A percentile compares a stretch with the other conserved stretches of the same genome.
phyloP scores from a whole-genome alignment of 1,139 yeast genomes.

The Yamadazyma buinensis region DNA sequence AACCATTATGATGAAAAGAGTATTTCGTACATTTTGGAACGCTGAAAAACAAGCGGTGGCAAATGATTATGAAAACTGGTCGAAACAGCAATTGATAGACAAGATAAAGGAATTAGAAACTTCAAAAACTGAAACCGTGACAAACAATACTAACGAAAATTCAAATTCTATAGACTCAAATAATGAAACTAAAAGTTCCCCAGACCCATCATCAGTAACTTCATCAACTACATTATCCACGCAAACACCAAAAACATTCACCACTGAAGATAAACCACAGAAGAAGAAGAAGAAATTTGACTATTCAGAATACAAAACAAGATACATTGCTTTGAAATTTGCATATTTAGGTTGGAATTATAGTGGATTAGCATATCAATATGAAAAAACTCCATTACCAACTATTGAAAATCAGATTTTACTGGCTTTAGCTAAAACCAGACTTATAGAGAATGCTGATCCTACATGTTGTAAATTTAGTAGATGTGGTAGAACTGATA shows the following conservation, averaged over 20 bases:
- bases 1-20: slow-evolving; percentile 25
- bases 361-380: slow-evolving; percentile 84
- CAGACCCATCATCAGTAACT: no score
- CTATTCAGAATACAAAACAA: slow-evolving; percentile 58
- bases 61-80: slow-evolving; percentile 47
- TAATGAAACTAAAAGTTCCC: neutral
- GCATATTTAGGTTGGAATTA: slow-evolving; percentile 93
- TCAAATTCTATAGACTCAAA: neutral
- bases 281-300: slow-evolving; percentile 54
- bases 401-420: slow-evolving; percentile 82
- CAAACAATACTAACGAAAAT: neutral
- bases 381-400: slow-evolving; percentile 70
- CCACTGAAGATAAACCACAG: slow-evolving; percentile 7
- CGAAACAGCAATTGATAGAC: slow-evolving; percentile 48
- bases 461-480: slow-evolving; percentile 71
- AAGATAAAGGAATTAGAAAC: slow-evolving; percentile 48
- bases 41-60: slow-evolving; percentile 2
- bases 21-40: slow-evolving; percentile 10
- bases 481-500: slow-evolving; percentile 95
- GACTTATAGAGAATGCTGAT: slow-evolving; percentile 56
- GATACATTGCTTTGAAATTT: slow-evolving; percentile 76
- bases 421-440: slow-evolving; percentile 65
- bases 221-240: neutral
- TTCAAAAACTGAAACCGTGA: neutral
- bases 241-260: neutral